Evolutionary conservation across 1,284 basidiomycete genomes (phyloP).

Genomic region (Fomitopsis pinicola): DNA sequence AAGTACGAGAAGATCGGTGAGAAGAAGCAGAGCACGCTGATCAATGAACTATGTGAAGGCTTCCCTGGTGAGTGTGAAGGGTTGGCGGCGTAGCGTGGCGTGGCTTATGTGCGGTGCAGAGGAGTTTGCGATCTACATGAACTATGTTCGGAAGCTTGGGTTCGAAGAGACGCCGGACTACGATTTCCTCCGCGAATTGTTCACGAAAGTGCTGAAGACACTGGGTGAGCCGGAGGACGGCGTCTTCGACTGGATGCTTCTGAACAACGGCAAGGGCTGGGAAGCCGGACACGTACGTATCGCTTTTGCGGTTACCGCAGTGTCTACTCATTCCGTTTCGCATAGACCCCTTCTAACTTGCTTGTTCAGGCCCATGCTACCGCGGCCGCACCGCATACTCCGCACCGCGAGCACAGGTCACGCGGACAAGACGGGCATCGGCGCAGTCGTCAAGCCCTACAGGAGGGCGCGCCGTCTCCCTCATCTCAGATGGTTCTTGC

Average conservation of each 20-base stretch:
- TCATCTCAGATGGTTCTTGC: slow-evolving; percentile 55
- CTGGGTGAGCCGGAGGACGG: slow-evolving; percentile 89
- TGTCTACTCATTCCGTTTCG: slow-evolving; percentile 7
- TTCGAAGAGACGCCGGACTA: slow-evolving; percentile 98
- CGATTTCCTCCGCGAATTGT: slow-evolving; percentile 93
- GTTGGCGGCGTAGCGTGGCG: not conserved
- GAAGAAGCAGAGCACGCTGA: slow-evolving; percentile 94
- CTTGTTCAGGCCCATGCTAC: slow-evolving; percentile 51
- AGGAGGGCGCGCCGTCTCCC: slow-evolving; percentile 39
- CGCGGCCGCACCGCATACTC: slow-evolving; percentile 45
- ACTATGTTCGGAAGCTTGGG: slow-evolving; percentile 93
- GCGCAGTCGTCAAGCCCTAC: slow-evolving; percentile 51
- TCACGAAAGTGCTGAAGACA: slow-evolving; percentile 89
- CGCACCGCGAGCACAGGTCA: slow-evolving; percentile 51
- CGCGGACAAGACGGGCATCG: slow-evolving; percentile 50
- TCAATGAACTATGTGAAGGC: slow-evolving; percentile 91
- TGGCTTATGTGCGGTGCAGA: slow-evolving; percentile 45
- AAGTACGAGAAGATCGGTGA: slow-evolving; percentile 98
- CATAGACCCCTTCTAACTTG: slow-evolving; percentile 41
- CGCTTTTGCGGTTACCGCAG: not conserved
- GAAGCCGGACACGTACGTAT: slow-evolving; percentile 65
- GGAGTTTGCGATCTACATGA: slow-evolving; percentile 96
- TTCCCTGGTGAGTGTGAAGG: slow-evolving; percentile 77
- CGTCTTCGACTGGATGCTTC: slow-evolving; percentile 95
- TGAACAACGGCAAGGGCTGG: slow-evolving; percentile 89